Evolutionary conservation across 106 monocot species (phyloP).

Genomic region (Dendrobium nobile): DNA sequence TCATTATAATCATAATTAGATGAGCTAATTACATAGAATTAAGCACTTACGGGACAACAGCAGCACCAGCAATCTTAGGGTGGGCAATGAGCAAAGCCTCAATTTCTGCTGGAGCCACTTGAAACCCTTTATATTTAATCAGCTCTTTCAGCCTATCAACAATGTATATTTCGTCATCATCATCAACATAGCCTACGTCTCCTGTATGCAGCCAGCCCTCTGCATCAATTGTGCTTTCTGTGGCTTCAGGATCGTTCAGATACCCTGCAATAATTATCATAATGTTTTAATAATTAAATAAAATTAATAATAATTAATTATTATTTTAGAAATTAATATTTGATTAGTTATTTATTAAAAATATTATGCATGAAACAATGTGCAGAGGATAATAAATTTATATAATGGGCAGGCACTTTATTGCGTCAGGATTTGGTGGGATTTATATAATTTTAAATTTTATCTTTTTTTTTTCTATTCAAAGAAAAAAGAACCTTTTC

Average conservation of each 20-base stretch:
- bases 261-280: constrained; percentile 36
- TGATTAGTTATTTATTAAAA: too few relatives aligned
- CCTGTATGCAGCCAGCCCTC: constrained; percentile 91
- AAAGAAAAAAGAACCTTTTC: too few relatives aligned
- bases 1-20: too few relatives aligned
- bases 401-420: too few relatives aligned
- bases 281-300: not conserved
- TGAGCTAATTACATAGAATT: not conserved
- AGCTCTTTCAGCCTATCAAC: constrained; percentile 83
- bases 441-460: too few relatives aligned
- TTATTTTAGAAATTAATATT: not conserved
- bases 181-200: constrained; percentile 69
- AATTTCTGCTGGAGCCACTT: constrained; percentile 61
- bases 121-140: constrained; percentile 79
- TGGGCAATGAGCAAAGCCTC: constrained; percentile 46
- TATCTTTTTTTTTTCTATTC: too few relatives aligned
- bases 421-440: too few relatives aligned
- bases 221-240: constrained; percentile 52
- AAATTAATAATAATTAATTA: not conserved
- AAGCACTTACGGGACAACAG: constrained; percentile 40
- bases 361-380: too few relatives aligned
- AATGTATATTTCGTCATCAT: constrained; percentile 84
- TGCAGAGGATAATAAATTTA: too few relatives aligned
- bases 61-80: constrained; percentile 32
- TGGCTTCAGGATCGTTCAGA: constrained; percentile 62